A percentile compares a stretch with the other conserved stretches of the same genome.
Evolutionary conservation across 306 rosid genomes (phyloP).

Genomic region (Erythrophleum fordii): DNA sequence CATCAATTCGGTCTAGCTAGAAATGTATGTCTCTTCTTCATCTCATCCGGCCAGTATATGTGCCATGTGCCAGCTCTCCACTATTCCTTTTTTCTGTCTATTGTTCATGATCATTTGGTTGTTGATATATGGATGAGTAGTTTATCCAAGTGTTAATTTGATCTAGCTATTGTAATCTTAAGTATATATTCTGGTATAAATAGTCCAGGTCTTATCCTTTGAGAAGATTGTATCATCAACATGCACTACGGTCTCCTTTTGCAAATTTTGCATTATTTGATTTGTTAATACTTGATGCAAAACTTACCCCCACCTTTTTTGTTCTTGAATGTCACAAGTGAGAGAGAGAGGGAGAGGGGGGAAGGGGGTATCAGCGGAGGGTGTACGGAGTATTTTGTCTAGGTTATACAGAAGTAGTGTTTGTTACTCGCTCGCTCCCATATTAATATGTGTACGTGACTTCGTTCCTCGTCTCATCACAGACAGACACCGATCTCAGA

Average conservation of each 20-base stretch:
- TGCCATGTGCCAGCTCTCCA: not conserved
- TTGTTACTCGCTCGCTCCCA: not conserved
- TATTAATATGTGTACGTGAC: not conserved
- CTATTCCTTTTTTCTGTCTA: not conserved
- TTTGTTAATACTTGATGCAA: not conserved
- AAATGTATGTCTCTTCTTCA: too few relatives aligned
- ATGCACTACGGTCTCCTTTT: not conserved
- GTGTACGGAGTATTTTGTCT: not conserved
- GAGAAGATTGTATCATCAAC: not conserved
- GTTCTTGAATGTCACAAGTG: not conserved
- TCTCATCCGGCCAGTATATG: too few relatives aligned
- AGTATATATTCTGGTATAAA: too few relatives aligned
- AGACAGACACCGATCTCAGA: not conserved
- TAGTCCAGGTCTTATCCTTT: not conserved
- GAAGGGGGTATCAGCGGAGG: not conserved
- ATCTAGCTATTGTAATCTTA: too few relatives aligned
- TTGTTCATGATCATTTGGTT: too few relatives aligned
- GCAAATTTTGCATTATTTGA: not conserved
- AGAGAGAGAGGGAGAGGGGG: too few relatives aligned
- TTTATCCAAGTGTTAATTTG: too few relatives aligned
- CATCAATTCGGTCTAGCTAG: too few relatives aligned
- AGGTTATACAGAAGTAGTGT: not conserved
- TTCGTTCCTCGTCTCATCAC: not conserved
- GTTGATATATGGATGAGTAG: too few relatives aligned
- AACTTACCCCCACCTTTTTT: not conserved